Evolutionary conservation across 441 rosid genomes (phyloP), one percentile per base, ranked within the genome.

Genomic region (Gossypium trilobum): DNA sequence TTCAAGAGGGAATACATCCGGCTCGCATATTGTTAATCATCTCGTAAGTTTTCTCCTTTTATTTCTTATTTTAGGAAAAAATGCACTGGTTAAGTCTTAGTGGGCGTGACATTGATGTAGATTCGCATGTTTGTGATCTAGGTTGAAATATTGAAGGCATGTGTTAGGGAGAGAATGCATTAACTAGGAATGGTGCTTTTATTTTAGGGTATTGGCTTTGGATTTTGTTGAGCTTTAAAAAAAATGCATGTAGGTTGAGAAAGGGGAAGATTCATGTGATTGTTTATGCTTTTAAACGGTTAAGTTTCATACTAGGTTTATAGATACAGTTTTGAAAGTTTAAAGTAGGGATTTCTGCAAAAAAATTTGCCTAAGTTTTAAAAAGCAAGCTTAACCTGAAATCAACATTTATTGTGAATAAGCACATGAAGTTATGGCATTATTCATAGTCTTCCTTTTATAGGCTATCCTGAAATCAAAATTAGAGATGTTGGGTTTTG

Each of bases 11-110:
- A 95, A 95, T 78, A 95, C 99, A 16, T 95, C 98, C 0, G 99
- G 98, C 46, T 95, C 99, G 36, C 99, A 95, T 83, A 95, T 95
- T 10, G 99, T 93, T 67, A 93, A 95, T 83, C 99, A 93, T 75
- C 82, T 93, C 87, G 99, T 89, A 58, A 87, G 98, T 87, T 66
- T 60, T 62, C 14, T 23, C 46, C 0, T 17, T 55, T 67, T 19
- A 17, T 42, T 54, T 9, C 2, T 13, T 9, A 70, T 60, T 4
- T 36, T 8, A 36, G 44, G 11, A 2, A 10, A 44, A 4, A 5
- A 10, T 2, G 13, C 6, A 5, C 23, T 14, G 22, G 2, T 50
- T 27, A 50, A 25, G 42, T 27, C 22, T 3, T 68, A 14, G 33
- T 50, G 46, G n/a, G 11, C 10, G 6, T 29, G 33, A 50, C 42